Evolutionary conservation across 495 filamentous ascomycete species (phyloP).

Genomic region (Hypoxylon cercidicola): DNA sequence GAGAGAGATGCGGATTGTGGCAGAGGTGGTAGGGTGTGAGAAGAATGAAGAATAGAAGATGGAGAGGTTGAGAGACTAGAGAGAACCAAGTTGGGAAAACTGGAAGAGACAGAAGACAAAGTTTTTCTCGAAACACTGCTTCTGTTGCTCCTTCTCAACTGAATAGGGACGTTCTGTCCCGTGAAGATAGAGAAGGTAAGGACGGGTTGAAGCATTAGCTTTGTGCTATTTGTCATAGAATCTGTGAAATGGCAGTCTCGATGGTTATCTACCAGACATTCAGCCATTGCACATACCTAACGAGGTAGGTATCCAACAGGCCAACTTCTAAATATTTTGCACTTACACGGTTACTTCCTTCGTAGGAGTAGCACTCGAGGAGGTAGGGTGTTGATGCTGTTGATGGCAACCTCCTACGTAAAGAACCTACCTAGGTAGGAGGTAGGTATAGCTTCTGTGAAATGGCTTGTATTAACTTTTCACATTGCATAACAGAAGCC

Average conservation of each 20-base stretch:
- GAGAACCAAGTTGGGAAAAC: too few species aligned
- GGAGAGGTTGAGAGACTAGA: not conserved
- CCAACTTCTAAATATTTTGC: not conserved
- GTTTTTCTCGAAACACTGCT: constrained; percentile 25
- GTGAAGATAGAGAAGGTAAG: constrained; percentile 2
- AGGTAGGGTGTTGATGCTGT: too few species aligned
- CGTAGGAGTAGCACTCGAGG: too few species aligned
- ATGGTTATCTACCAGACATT: constrained; percentile 1
- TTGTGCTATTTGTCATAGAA: constrained; percentile 27
- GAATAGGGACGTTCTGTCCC: not conserved
- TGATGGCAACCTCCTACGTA: too few species aligned
- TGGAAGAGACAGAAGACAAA: not conserved
- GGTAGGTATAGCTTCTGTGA: too few species aligned
- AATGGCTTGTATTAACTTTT: too few species aligned
- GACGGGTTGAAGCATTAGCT: constrained; percentile 1
- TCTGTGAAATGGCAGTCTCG: constrained; percentile 15
- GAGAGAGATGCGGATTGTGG: too few species aligned
- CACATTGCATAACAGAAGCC: too few species aligned
- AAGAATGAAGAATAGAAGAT: not conserved
- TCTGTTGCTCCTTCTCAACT: constrained; percentile 24
- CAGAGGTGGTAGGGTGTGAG: constrained; percentile 8
- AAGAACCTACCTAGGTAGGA: too few species aligned
- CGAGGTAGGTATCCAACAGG: not conserved
- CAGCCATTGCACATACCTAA: not conserved
- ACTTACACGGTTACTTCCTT: too few species aligned